Percentiles rank a stretch among this genome's conserved stretches.
These are phyloP conservation scores for Arctium lappa DNA, from an alignment of 129 eudicot genomes.

Conservation along the genomic window DNA sequence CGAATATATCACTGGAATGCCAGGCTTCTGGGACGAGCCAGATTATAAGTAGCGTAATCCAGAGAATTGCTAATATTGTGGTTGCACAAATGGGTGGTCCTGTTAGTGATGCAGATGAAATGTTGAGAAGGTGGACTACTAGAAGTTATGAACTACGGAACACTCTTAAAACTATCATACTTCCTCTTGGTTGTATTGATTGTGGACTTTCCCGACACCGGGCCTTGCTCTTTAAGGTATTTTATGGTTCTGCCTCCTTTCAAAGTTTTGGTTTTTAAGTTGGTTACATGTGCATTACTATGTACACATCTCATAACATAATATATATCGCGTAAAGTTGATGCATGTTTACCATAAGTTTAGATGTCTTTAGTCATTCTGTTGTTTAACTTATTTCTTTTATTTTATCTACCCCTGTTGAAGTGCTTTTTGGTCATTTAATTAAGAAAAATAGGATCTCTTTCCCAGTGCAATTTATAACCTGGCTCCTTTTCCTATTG, in stretches of 20 bases:
- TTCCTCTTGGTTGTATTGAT: conserved; percentile 88
- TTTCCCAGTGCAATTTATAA: background rate
- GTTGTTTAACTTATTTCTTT: background rate
- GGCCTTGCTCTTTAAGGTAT: conserved; percentile 93
- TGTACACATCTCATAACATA: background rate
- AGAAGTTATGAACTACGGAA: conserved; percentile 55
- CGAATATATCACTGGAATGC: conserved; percentile 44
- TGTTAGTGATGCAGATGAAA: conserved; percentile 77
- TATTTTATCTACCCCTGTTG: background rate
- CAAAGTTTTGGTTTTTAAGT: background rate
- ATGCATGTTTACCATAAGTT: conserved; percentile 9
- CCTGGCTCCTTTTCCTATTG: background rate
- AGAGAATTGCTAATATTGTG: conserved; percentile 69
- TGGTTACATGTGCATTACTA: background rate
- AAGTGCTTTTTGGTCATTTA: background rate
- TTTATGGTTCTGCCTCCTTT: conserved; percentile 13
- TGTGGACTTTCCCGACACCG: conserved; percentile 97
- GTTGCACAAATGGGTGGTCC: conserved; percentile 96
- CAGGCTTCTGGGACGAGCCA: conserved; percentile 42
- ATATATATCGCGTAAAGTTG: background rate
- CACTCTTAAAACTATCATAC: conserved; percentile 53
- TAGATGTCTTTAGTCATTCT: background rate
- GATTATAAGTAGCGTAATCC: conserved; percentile 50
- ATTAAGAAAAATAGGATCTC: background rate
- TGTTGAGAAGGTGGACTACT: conserved; percentile 62